Conservation (phyloP, 2,329 filamentous ascomycete species). For the Lanzia echinophila region DNA sequence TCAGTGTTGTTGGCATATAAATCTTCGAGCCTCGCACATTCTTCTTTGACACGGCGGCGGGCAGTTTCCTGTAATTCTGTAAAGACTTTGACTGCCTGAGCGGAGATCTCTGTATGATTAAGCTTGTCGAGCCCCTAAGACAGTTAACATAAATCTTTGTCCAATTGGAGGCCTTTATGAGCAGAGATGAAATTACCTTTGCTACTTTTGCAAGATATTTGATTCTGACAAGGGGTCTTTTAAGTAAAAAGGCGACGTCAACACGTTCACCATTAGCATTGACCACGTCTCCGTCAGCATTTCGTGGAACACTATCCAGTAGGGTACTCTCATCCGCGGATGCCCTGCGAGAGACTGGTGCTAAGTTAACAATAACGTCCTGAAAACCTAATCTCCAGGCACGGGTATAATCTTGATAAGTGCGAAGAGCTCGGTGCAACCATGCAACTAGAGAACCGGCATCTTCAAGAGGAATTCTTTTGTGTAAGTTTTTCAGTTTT, state of each 20-base stretch:
- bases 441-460: slow-evolving; percentile 68
- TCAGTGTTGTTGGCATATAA: slow-evolving; percentile 83
- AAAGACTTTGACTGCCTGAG: slow-evolving; percentile 38
- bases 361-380: slow-evolving; percentile 88
- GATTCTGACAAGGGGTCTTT: slow-evolving; percentile 77
- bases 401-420: slow-evolving; percentile 80
- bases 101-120: slow-evolving; percentile 39
- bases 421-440: slow-evolving; percentile 69
- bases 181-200: slow-evolving; percentile 44
- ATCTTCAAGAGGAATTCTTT: slow-evolving; percentile 68
- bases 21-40: slow-evolving; percentile 69
- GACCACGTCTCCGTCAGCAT: slow-evolving; percentile 58
- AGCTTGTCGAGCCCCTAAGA: slow-evolving; percentile 18
- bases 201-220: slow-evolving; percentile 84
- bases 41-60: slow-evolving; percentile 66
- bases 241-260: slow-evolving; percentile 88
- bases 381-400: slow-evolving; percentile 92
- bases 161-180: background rate
- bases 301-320: slow-evolving; percentile 51
- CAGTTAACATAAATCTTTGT: slow-evolving; percentile 8
- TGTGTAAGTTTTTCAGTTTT: slow-evolving; percentile 73
- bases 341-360: slow-evolving; percentile 49
- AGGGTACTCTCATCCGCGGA: slow-evolving; percentile 50
- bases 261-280: slow-evolving; percentile 70
- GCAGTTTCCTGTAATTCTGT: slow-evolving; percentile 68